These are phyloP conservation scores for Pythium oligandrum DNA, from an alignment of 352 stramenopile species.

Conservation along the genomic window DNA sequence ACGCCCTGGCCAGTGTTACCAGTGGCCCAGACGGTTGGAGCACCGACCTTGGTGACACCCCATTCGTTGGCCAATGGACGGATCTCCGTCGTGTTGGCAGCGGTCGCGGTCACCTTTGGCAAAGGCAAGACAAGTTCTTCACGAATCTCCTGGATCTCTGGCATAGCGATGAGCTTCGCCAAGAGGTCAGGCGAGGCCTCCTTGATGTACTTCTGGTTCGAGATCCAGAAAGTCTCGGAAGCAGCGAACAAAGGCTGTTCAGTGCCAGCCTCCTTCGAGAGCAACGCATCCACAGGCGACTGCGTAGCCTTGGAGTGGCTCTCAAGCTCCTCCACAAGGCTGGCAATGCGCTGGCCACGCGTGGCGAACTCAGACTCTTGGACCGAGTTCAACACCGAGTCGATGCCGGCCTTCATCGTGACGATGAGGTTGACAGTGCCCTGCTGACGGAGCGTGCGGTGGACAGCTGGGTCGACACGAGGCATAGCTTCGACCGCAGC, in stretches of 20 bases:
- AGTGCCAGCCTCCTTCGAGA: conserved; percentile 10
- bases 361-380: conserved; percentile 13
- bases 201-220: conserved; percentile 23
- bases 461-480: conserved; percentile 17
- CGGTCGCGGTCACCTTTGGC: conserved; percentile 1
- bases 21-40: conserved; percentile 20
- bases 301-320: conserved; percentile 4
- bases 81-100: conserved; percentile 2
- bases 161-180: conserved; percentile 13
- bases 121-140: conserved; percentile 10
- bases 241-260: conserved; percentile 10
- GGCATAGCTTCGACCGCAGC: conserved; percentile 5
- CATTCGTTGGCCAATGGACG: conserved; percentile 14
- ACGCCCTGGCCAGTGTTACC: conserved; percentile 21
- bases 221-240: conserved; percentile 22
- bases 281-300: conserved; percentile 2
- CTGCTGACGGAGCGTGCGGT: conserved; percentile 22
- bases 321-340: conserved; percentile 7
- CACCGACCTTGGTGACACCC: conserved; percentile 24
- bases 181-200: conserved; percentile 19
- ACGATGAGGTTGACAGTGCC: conserved; percentile 29
- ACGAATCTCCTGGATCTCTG: conserved; percentile 13
- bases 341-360: conserved; percentile 13
- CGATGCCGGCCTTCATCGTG: conserved; percentile 17
- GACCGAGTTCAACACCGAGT: conserved; percentile 7